phyloP scores from a whole-genome alignment of 1,139 yeast species.

The Taphrina wiesneri region DNA sequence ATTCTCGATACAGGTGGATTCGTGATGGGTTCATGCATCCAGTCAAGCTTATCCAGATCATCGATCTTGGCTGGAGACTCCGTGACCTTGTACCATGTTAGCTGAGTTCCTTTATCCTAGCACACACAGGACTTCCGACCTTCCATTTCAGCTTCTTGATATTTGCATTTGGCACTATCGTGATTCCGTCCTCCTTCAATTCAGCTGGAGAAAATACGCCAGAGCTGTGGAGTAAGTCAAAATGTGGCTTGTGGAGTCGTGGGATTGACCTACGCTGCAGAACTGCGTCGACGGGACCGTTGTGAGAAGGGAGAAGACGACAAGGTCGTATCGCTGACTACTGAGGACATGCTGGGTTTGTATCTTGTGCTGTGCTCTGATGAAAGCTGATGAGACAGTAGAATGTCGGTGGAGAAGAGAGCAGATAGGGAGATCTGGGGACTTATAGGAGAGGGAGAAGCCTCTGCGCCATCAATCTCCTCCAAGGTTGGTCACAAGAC shows the following conservation, averaged over 20 bases:
- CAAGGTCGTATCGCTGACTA: conserved; percentile 21
- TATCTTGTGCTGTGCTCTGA: not conserved
- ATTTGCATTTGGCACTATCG: conserved; percentile 31
- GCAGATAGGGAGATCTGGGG: not conserved
- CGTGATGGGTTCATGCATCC: conserved; percentile 28
- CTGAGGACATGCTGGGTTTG: conserved; percentile 16
- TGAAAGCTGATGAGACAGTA: not conserved
- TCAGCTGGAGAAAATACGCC: conserved; percentile 28
- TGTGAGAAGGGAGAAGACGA: conserved; percentile 30
- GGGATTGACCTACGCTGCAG: conserved; percentile 20
- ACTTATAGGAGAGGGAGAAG: not conserved
- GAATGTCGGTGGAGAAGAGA: not conserved
- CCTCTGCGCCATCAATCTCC: not conserved
- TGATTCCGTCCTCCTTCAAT: conserved; percentile 23
- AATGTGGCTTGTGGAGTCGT: not conserved
- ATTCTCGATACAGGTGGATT: conserved; percentile 26
- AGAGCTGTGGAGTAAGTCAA: conserved; percentile 9
- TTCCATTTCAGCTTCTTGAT: conserved; percentile 33
- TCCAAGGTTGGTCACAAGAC: conserved; percentile 3
- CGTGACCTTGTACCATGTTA: not conserved
- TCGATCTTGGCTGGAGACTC: conserved; percentile 28
- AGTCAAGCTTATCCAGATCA: conserved; percentile 21
- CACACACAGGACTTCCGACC: not conserved
- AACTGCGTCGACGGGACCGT: conserved; percentile 28
- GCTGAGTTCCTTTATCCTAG: not conserved